Percentiles rank a stretch among this genome's conserved stretches.
phyloP scores from a whole-genome alignment of 306 rosid genomes.

The Cicer chorassanicum region DNA sequence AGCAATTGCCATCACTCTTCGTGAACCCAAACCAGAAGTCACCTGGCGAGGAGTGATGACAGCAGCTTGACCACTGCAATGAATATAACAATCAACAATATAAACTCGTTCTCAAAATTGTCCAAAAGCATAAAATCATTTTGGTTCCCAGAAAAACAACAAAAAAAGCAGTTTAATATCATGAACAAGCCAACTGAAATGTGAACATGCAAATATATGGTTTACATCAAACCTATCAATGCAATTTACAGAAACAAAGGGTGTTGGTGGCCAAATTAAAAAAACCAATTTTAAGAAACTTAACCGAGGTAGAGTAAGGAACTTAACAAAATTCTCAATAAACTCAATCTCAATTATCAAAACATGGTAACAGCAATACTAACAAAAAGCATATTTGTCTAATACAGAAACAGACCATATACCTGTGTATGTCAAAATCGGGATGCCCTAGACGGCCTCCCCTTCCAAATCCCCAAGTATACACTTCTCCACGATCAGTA shows the following conservation, averaged over 20 bases:
- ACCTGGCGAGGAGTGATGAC: conserved; percentile 98
- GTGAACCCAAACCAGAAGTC: conserved; percentile 84
- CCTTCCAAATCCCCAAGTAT: conserved; percentile 98
- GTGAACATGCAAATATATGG: conserved; percentile 3
- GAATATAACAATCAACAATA: conserved; percentile 42
- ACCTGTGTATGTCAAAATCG: conserved; percentile 98
- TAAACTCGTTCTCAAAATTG: too few relatives aligned
- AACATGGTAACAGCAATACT: conserved; percentile 22
- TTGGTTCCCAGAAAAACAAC: too few relatives aligned
- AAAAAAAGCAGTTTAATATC: conserved; percentile 4
- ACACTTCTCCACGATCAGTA: conserved; percentile 77
- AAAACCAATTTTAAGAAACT: conserved; percentile 2
- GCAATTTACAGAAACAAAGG: neutral
- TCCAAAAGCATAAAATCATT: too few relatives aligned
- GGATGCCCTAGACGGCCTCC: conserved; percentile 99
- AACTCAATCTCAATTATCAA: conserved; percentile 10
- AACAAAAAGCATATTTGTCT: conserved; percentile 14
- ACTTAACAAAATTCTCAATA: conserved; percentile 31
- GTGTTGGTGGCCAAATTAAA: neutral
- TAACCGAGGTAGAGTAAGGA: neutral
- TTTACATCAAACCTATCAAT: neutral
- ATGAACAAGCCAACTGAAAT: neutral
- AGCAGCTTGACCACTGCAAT: conserved; percentile 97
- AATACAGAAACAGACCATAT: conserved; percentile 33
- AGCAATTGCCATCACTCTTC: conserved; percentile 80